phyloP scores from a whole-genome alignment of 768 basidiomycete species.

The Lyophyllum semitale region DNA sequence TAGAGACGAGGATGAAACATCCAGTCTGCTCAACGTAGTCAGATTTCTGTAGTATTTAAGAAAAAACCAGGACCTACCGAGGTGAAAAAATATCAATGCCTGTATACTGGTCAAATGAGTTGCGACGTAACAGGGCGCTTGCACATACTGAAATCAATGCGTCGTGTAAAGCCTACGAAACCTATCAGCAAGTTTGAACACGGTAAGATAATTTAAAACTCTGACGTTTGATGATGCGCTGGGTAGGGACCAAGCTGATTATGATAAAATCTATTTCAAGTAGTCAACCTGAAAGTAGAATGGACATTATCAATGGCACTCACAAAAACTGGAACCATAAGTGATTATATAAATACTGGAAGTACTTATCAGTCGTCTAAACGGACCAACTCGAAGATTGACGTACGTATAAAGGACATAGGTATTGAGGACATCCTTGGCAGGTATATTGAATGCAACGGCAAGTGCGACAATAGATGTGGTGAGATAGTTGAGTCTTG shows the following conservation, averaged over 20 bases:
- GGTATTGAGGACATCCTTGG: slow-evolving; percentile 55
- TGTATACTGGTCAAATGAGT: slow-evolving; percentile 22
- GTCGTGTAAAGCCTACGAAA: slow-evolving; percentile 51
- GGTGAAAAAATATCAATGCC: slow-evolving; percentile 85
- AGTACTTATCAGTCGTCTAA: slow-evolving; percentile 5
- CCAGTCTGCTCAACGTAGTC: slow-evolving; percentile 42
- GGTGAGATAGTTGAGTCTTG: slow-evolving; percentile 67
- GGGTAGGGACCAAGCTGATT: slow-evolving; percentile 52
- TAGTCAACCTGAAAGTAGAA: slow-evolving; percentile 6
- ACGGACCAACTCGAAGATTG: not conserved
- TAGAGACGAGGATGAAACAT: slow-evolving; percentile 53
- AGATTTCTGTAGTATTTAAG: not conserved
- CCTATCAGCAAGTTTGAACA: not conserved
- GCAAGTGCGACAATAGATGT: slow-evolving; percentile 65
- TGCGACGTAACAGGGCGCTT: not conserved
- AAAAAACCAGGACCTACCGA: slow-evolving; percentile 37
- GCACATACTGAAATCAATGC: slow-evolving; percentile 75
- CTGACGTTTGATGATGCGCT: slow-evolving; percentile 64
- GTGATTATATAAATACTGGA: slow-evolving; percentile 52
- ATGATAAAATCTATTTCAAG: slow-evolving; percentile 57
- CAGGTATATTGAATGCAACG: slow-evolving; percentile 61
- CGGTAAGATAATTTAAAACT: slow-evolving; percentile 1
- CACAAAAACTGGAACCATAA: slow-evolving; percentile 70
- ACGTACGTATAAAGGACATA: slow-evolving; percentile 68
- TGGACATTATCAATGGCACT: slow-evolving; percentile 18